Conservation (phyloP, 768 basidiomycete genomes). For the Tulasnella sp. region DNA sequence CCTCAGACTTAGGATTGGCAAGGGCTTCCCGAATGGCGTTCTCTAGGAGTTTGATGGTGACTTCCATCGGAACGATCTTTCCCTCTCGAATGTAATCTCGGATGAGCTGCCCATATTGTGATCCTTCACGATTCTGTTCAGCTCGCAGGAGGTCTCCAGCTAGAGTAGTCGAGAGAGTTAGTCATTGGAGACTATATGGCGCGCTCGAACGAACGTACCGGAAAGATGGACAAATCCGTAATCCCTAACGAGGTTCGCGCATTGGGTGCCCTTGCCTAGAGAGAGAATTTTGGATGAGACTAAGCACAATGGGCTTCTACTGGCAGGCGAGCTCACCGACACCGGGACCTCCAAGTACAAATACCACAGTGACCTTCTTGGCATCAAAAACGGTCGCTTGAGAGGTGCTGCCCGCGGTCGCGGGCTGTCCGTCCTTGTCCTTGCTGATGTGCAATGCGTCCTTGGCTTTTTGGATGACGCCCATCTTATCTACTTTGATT, state of each 20-base stretch:
- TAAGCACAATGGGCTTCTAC: not conserved
- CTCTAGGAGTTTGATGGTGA: slow-evolving; percentile 90
- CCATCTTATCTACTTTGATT: slow-evolving; percentile 6
- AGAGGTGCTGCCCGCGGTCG: not conserved
- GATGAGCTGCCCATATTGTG: slow-evolving; percentile 74
- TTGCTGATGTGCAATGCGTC: slow-evolving; percentile 8
- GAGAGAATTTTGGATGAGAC: not conserved
- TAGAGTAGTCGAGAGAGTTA: slow-evolving; percentile 23
- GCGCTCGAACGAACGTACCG: slow-evolving; percentile 36
- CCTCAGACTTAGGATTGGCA: slow-evolving; percentile 24
- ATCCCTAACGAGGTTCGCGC: slow-evolving; percentile 66
- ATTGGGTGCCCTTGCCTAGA: slow-evolving; percentile 93
- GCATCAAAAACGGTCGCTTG: slow-evolving; percentile 48
- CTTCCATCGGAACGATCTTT: slow-evolving; percentile 89
- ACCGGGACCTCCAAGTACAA: slow-evolving; percentile 93
- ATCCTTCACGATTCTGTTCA: slow-evolving; percentile 80
- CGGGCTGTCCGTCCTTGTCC: not conserved
- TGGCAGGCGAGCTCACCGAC: slow-evolving; percentile 47
- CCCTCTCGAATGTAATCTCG: slow-evolving; percentile 83
- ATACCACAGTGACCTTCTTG: slow-evolving; percentile 73
- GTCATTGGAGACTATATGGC: not conserved
- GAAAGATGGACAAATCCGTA: slow-evolving; percentile 90
- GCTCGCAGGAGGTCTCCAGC: slow-evolving; percentile 97
- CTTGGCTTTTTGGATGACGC: slow-evolving; percentile 6
- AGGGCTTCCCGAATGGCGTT: slow-evolving; percentile 73